These are phyloP conservation scores for Talaromyces funiculosus DNA, from an alignment of 2,329 filamentous ascomycete species.

Conservation along the genomic window DNA sequence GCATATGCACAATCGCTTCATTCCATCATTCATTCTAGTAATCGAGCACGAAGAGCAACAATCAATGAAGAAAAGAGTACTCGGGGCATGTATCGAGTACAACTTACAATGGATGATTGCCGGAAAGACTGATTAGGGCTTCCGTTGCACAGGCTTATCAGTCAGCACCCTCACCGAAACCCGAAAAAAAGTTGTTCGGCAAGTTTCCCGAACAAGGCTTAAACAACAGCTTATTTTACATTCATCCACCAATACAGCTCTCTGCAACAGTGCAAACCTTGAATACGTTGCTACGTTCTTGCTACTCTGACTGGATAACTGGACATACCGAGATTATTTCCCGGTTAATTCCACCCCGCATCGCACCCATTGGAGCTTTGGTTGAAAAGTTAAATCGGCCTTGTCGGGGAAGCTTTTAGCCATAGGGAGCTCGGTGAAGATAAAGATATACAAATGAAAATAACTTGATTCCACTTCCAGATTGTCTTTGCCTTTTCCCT, in stretches of 20 bases:
- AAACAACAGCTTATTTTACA: neutral
- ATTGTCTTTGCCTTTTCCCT: neutral
- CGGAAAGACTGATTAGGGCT: neutral
- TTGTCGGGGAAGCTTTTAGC: neutral
- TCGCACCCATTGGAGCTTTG: neutral
- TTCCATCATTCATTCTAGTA: neutral
- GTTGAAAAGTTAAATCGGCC: neutral
- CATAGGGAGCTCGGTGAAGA: constrained; percentile 7
- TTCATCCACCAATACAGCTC: neutral
- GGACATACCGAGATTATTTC: neutral
- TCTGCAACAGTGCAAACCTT: neutral
- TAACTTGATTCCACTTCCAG: neutral
- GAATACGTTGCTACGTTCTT: neutral
- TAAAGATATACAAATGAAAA: neutral
- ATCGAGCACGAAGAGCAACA: neutral
- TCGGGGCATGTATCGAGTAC: neutral
- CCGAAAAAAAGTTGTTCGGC: constrained; percentile 1
- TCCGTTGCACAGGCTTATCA: neutral
- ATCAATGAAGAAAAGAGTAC: neutral
- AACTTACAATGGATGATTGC: neutral
- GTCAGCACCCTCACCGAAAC: neutral
- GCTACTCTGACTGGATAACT: neutral
- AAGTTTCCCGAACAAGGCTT: neutral
- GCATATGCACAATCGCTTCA: neutral
- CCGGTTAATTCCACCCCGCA: constrained; percentile 7